Conservation (phyloP, 495 filamentous ascomycete species). For the Aspergillus bridgeri region DNA sequence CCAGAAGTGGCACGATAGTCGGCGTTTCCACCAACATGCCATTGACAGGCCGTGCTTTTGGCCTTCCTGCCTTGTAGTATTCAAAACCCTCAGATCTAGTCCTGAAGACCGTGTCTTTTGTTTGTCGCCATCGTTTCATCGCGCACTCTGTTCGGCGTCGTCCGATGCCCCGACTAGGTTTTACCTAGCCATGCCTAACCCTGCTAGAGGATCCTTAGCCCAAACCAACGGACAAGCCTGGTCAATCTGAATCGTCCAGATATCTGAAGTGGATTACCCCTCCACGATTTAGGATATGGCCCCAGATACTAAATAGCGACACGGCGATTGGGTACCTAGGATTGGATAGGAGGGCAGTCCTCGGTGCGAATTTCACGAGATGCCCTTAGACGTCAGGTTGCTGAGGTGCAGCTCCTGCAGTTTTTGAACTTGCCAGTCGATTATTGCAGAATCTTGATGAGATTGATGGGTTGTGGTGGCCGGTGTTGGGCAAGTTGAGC, state of each 20-base stretch:
- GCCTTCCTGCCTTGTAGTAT: neutral
- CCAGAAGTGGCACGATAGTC: neutral
- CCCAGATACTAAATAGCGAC: neutral
- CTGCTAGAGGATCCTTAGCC: neutral
- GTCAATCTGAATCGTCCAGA: too few species aligned
- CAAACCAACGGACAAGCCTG: too few species aligned
- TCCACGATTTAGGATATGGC: neutral
- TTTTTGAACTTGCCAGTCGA: neutral
- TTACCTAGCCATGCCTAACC: neutral
- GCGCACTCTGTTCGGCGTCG: neutral
- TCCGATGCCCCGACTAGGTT: neutral
- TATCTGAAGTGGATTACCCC: neutral
- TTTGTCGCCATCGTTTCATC: neutral
- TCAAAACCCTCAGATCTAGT: neutral
- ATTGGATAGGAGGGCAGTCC: neutral
- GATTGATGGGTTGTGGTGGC: too few species aligned
- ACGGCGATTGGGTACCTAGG: neutral
- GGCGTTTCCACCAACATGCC: slow-evolving; percentile 13
- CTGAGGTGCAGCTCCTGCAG: neutral
- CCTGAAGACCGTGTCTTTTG: neutral
- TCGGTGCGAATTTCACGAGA: too few species aligned
- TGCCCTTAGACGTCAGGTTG: neutral
- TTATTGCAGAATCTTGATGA: too few species aligned
- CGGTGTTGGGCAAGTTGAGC: too few species aligned
- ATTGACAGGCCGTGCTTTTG: neutral